Base-by-base conservation (phyloP, 148 eudicot species). In the Nyssa sinensis region DNA sequence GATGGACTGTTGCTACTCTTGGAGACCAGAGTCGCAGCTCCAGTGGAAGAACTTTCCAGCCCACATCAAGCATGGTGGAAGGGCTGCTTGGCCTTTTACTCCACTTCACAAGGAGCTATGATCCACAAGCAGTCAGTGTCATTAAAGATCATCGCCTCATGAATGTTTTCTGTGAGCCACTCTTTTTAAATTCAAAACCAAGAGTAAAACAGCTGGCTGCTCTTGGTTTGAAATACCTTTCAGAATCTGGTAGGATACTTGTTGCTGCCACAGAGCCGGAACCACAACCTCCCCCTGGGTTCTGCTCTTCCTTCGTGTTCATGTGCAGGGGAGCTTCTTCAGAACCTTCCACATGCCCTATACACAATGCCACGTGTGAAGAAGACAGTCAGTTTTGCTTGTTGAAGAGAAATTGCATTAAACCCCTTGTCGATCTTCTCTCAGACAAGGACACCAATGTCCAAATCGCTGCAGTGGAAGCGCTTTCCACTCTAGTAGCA, bases 71-170 rank as follows among this genome's bases (percentile, higher is more conserved):
- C 77, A 72, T 87, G 86, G 69, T 75, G 33, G 93, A 89, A 80
- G 93, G 93, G 67, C 87, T 89, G 69, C 87, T 89, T 7, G 93
- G 93, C 60, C 77, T 89, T 58, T 62, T 87, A 61, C 83, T 89
- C 28, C 93, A 85, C 84, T 87, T 83, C 73, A 82, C 86, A n/a
- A 79, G 71, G 70, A 80, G 71, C 62, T 41, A 72, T 37, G 85
- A 87, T 62, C 58, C 78, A 17, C 87, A 77, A 75, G 78, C 47
- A 66, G 70, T 78, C 12, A 29, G 69, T 61, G 69, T 87, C 71
- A 74, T 85, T n/a, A 87, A 75, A 74, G 90, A 89, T 69, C 74
- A 83, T 72, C 82, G 67, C 23, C 87, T 89, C 24, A 85, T 85
- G 84, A 33, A 33, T 33, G 76, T 89, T 63, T 85, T 89, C 72